Evolutionary conservation across 371 early-diverging fungal species (phyloP).

Genomic region (Coemansia sp.): DNA sequence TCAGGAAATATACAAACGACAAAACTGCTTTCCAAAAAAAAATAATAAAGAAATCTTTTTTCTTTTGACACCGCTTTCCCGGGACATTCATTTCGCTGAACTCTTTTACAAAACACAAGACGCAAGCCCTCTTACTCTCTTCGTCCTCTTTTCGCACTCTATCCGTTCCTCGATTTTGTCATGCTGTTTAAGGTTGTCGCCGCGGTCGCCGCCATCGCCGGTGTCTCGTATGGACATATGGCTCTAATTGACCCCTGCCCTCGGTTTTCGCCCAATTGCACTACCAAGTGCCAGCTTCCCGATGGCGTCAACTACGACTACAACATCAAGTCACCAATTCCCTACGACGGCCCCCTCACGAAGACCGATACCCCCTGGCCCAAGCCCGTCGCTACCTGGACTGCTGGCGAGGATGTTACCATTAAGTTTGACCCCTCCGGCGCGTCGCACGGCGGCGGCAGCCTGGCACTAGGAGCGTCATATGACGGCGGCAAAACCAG

Average conservation of each 20-base stretch:
- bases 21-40: no score
- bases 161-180: no score
- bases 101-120: no score
- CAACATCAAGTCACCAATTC: conserved; percentile 33
- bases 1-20: no score
- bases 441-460: conserved; percentile 60
- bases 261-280: conserved; percentile 16
- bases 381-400: conserved; percentile 24
- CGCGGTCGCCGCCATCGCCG: neutral
- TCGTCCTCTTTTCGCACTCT: no score
- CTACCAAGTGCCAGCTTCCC: neutral
- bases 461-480: conserved; percentile 65
- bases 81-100: no score
- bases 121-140: no score
- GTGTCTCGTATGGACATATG: conserved; percentile 16
- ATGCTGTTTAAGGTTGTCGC: neutral
- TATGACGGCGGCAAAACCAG: conserved; percentile 63
- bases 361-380: conserved; percentile 31
- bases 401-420: conserved; percentile 29
- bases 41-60: no score
- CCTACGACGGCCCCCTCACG: conserved; percentile 24
- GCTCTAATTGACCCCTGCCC: conserved; percentile 33
- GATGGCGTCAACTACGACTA: conserved; percentile 44
- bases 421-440: conserved; percentile 23
- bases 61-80: no score